phyloP scores from a whole-genome alignment of 164 flowering plant species.

The Macadamia tetraphylla region DNA sequence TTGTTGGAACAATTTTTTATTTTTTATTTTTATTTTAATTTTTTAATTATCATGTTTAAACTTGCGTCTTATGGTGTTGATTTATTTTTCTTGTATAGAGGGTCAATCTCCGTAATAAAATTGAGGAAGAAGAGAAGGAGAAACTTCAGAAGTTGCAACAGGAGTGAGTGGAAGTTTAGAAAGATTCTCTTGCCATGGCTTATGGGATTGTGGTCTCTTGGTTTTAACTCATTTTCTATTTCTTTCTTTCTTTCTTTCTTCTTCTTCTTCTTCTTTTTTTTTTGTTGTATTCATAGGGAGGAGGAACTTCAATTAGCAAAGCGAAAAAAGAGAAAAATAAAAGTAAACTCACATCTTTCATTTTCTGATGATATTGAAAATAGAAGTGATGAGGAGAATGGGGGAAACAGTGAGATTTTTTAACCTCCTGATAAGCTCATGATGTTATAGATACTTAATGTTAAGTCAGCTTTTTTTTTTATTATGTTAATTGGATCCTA shows the following conservation, averaged over 20 bases:
- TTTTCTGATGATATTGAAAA: slow-evolving; percentile 79
- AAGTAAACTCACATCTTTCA: slow-evolving; percentile 68
- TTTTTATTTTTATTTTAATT: neutral
- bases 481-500: neutral
- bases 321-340: slow-evolving; percentile 77
- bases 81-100: slow-evolving; percentile 37
- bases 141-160: slow-evolving; percentile 89
- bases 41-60: neutral
- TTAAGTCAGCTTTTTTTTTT: neutral
- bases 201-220: no score
- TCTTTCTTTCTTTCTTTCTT: neutral
- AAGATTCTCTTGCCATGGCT: neutral
- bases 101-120: slow-evolving; percentile 74
- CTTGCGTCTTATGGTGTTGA: neutral
- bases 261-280: neutral
- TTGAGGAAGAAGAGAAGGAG: slow-evolving; percentile 99
- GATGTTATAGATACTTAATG: neutral
- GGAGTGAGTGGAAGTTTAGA: slow-evolving; percentile 55
- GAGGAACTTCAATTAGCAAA: slow-evolving; percentile 81
- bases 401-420: slow-evolving; percentile 35
- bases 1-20: neutral
- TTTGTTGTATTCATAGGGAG: slow-evolving; percentile 41
- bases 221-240: neutral
- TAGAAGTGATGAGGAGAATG: slow-evolving; percentile 73
- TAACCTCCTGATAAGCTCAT: neutral